Evolutionary conservation across 495 filamentous ascomycete species (phyloP), one percentile per base, ranked within the genome.

Genomic region (Xylaria palmicola): DNA sequence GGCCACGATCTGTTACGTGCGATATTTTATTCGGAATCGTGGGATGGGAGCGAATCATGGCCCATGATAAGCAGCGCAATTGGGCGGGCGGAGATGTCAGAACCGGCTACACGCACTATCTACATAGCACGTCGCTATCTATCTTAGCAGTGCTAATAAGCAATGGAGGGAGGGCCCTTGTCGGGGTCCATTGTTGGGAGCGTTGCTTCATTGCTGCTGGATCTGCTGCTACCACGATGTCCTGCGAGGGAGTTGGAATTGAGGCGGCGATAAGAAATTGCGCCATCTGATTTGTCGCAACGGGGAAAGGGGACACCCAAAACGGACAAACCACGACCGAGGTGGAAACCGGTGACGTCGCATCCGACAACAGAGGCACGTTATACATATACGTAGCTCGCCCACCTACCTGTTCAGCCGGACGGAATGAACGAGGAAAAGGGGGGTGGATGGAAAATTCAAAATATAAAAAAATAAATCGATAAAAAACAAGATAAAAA

Each of bases 21-120:
- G 30, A 59, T 49, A 59, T 56, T 58, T 48, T 49, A 59, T 20
- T 36, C 30, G 30, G 30, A 43, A 30, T 48, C 56, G 43, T 49
- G 32, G 32, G 30, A 68, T 43, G 40, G 20, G 47, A 56, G 62
- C 70, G 69, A 72, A 72, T 70, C 65, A 72, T 56, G 56, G 56
- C 59, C 40, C 36, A 44, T 61, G 68, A 70, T 72, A 72, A 68
- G 67, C 45, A n/a, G n/a, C n/a, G n/a, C 20, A 6, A 36, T 48
- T n/a, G 12, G 53, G 45, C 55, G 51, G 63, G 64, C 70, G 70
- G 70, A 72, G 68, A 72, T 72, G 61, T 65, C 52, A 63, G 68
- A 67, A 65, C 45, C 66, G 60, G 64, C 68, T 59, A 68, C 56
- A 27, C 13, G 13, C 15, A 29, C 52, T 30, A 15, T 4, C 39